phyloP scores from a whole-genome alignment of 306 rosid genomes.

The Prosopis cineraria region DNA sequence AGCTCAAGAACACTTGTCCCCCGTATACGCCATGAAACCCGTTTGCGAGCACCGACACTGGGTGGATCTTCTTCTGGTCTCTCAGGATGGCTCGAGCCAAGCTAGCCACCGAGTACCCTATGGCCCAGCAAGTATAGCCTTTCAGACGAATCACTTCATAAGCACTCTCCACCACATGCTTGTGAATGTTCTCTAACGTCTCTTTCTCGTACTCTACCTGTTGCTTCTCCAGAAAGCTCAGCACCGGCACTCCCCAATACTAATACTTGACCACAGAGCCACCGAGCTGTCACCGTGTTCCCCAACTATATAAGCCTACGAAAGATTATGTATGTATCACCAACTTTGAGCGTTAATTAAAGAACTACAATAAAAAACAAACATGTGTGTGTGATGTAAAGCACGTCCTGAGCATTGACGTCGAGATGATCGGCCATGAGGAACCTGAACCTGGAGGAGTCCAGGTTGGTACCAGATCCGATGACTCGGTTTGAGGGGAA shows the following conservation, averaged over 20 bases:
- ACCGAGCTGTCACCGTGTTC: constrained; percentile 97
- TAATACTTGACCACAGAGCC: constrained; percentile 92
- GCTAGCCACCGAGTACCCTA: constrained; percentile 80
- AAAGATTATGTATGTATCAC: no score
- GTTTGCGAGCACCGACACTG: constrained; percentile 67
- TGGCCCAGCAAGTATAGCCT: constrained; percentile 95
- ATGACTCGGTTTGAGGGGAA: constrained; percentile 79
- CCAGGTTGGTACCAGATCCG: constrained; percentile 90
- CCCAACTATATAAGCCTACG: constrained; percentile 82
- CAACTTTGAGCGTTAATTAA: no score
- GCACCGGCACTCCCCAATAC: constrained; percentile 84
- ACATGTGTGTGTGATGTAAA: no score
- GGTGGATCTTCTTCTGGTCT: constrained; percentile 86
- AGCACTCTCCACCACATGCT: constrained; percentile 61
- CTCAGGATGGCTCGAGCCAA: constrained; percentile 63
- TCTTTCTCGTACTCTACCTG: constrained; percentile 72
- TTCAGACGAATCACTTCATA: constrained; percentile 77
- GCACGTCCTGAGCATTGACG: constrained; percentile 91
- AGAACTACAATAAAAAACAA: no score
- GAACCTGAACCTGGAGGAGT: constrained; percentile 79
- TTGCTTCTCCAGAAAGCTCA: constrained; percentile 72
- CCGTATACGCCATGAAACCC: constrained; percentile 71
- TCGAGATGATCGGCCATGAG: constrained; percentile 91
- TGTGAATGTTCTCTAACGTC: constrained; percentile 79
- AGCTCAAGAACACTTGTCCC: constrained; percentile 78